Evolutionary conservation across 179 eudicot genomes (phyloP).

Genomic region (Drosera spatulata): DNA sequence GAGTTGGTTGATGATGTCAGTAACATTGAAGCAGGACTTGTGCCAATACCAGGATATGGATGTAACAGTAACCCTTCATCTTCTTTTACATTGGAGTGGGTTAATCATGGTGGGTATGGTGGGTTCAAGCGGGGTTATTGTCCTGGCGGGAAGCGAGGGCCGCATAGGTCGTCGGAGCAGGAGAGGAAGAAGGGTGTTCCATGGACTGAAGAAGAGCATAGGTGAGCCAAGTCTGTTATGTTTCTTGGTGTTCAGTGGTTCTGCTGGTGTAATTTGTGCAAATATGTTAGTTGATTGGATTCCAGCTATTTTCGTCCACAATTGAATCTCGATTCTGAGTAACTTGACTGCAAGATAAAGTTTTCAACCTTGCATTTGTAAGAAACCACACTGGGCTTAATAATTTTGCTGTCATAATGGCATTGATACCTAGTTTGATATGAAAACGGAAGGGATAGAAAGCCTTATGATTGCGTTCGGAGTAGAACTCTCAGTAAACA

Average conservation of each 20-base stretch:
- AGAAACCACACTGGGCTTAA: no score
- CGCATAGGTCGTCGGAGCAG: slow-evolving; percentile 49
- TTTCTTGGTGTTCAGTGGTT: not conserved
- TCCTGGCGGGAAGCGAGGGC: slow-evolving; percentile 42
- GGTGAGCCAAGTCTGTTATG: slow-evolving; percentile 29
- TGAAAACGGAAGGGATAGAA: no score
- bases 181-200: slow-evolving; percentile 99
- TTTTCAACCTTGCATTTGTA: no score
- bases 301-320: no score
- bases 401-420: no score
- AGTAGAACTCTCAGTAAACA: no score
- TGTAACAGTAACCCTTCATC: slow-evolving; percentile 29
- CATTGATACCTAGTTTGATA: no score
- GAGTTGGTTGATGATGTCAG: slow-evolving; percentile 81
- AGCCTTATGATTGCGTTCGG: no score
- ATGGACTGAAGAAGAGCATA: slow-evolving; percentile 99
- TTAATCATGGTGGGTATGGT: slow-evolving; percentile 34
- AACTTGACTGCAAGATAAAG: no score
- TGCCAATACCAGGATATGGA: slow-evolving; percentile 58
- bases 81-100: slow-evolving; percentile 82
- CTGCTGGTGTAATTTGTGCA: not conserved
- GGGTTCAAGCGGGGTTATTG: slow-evolving; percentile 33
- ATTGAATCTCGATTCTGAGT: no score
- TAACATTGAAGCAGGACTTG: slow-evolving; percentile 79
- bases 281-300: no score